Conservation (phyloP, 2,329 filamentous ascomycete species). For the Hypomyces perniciosus region DNA sequence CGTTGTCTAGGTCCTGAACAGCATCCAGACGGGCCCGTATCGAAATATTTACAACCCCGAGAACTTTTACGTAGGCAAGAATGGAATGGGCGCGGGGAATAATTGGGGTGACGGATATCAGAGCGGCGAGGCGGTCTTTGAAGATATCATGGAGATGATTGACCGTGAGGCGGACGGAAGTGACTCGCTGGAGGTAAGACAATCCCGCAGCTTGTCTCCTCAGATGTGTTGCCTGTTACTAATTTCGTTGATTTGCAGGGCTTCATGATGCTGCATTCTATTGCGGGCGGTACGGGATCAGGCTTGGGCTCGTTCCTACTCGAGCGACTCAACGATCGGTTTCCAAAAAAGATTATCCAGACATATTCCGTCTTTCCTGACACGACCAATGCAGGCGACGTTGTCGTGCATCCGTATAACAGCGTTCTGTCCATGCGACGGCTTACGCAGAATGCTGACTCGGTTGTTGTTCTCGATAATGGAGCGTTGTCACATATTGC, state of each 20-base stretch:
- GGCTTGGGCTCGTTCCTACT: constrained; percentile 93
- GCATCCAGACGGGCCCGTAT: constrained; percentile 89
- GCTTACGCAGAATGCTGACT: constrained; percentile 92
- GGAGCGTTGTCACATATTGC: constrained; percentile 90
- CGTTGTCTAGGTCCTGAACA: constrained; percentile 63
- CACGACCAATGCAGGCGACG: constrained; percentile 77
- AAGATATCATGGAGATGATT: constrained; percentile 99
- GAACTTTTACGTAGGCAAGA: constrained; percentile 95
- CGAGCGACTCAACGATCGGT: constrained; percentile 91
- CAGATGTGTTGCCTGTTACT: too few relatives aligned
- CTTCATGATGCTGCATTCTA: constrained; percentile 98
- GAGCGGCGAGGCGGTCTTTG: constrained; percentile 82
- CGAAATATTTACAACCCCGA: constrained; percentile 99
- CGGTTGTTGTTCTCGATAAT: constrained; percentile 95
- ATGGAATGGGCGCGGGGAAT: constrained; percentile 89
- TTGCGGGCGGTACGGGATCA: constrained; percentile 92
- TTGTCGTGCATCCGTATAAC: constrained; percentile 98
- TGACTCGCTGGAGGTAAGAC: constrained; percentile 77
- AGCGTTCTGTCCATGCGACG: constrained; percentile 87
- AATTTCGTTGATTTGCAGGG: constrained; percentile 45
- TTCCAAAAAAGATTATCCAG: constrained; percentile 98
- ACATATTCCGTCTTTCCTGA: constrained; percentile 99
- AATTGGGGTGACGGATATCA: constrained; percentile 98
- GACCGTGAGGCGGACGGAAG: constrained; percentile 97
- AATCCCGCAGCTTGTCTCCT: background rate